A percentile compares a stretch with the other conserved stretches of the same genome.
Evolutionary conservation across 805 yeast species (phyloP).

Genomic region (Myxozyma geophila): DNA sequence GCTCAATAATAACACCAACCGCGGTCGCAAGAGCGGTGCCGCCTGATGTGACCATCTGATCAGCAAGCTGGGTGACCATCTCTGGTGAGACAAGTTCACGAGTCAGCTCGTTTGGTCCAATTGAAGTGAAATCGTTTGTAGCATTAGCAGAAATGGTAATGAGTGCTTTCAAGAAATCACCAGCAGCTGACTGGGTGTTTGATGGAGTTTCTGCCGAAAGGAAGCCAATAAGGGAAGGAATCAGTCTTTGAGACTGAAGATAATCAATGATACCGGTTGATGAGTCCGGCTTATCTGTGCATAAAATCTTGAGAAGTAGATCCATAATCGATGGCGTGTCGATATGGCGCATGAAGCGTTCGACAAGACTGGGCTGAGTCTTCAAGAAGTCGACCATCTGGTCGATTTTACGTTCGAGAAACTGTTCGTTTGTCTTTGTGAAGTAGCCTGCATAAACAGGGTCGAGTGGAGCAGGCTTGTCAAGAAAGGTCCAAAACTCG

Average conservation of each 20-base stretch:
- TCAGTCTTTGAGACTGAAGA: slow-evolving; percentile 71
- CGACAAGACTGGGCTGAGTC: slow-evolving; percentile 70
- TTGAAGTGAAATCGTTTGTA: slow-evolving; percentile 84
- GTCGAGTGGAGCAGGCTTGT: slow-evolving; percentile 66
- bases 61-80: slow-evolving; percentile 67
- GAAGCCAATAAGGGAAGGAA: slow-evolving; percentile 71
- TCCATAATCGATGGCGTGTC: slow-evolving; percentile 96
- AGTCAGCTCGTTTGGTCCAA: slow-evolving; percentile 94
- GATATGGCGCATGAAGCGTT: slow-evolving; percentile 78
- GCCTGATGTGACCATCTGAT: slow-evolving; percentile 72
- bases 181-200: slow-evolving; percentile 87
- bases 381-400: slow-evolving; percentile 67
- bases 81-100: slow-evolving; percentile 83
- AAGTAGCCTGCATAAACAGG: slow-evolving; percentile 83
- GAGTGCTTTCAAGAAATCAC: slow-evolving; percentile 92
- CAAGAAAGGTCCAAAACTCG: slow-evolving; percentile 79
- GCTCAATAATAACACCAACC: slow-evolving; percentile 91
- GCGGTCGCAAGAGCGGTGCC: slow-evolving; percentile 92
- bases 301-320: slow-evolving; percentile 82
- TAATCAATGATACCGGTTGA: slow-evolving; percentile 86
- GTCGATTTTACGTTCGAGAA: slow-evolving; percentile 84
- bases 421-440: slow-evolving; percentile 87
- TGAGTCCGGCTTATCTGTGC: slow-evolving; percentile 87
- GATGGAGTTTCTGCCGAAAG: slow-evolving; percentile 70
- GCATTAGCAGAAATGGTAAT: slow-evolving; percentile 93